Evolutionary conservation across 768 basidiomycete species (phyloP).

Genomic region (Termitomyces sp.): DNA sequence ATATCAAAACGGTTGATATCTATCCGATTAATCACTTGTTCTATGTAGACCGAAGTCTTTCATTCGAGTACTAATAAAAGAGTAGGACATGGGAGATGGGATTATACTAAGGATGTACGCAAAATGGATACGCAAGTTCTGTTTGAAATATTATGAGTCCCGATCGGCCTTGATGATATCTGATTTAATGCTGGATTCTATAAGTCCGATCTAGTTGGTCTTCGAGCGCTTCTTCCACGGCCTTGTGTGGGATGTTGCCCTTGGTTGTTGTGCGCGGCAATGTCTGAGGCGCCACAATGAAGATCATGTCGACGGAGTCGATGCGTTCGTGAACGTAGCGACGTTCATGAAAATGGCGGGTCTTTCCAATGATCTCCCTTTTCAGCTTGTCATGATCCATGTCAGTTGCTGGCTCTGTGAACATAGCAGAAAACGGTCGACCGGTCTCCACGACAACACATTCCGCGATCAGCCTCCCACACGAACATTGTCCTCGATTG

Average conservation of each 20-base stretch:
- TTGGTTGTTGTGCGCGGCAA: conserved; percentile 76
- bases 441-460: conserved; percentile 79
- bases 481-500: conserved; percentile 80
- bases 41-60: not conserved
- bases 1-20: not conserved
- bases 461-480: conserved; percentile 60
- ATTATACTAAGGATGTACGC: not conserved
- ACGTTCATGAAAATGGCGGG: conserved; percentile 65
- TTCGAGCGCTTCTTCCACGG: conserved; percentile 65
- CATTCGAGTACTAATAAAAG: not conserved
- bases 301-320: conserved; percentile 55
- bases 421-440: conserved; percentile 70
- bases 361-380: conserved; percentile 69
- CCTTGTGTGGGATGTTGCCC: conserved; percentile 73
- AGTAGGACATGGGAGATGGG: too few species aligned
- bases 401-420: conserved; percentile 59
- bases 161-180: not conserved
- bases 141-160: not conserved
- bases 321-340: conserved; percentile 79
- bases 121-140: not conserved
- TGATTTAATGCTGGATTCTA: conserved; percentile 9
- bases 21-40: not conserved
- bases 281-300: conserved; percentile 57
- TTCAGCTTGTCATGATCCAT: conserved; percentile 57
- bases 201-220: conserved; percentile 57